Conservation (phyloP, 768 basidiomycete genomes). For the Tylopilus cervinicoccineus region DNA sequence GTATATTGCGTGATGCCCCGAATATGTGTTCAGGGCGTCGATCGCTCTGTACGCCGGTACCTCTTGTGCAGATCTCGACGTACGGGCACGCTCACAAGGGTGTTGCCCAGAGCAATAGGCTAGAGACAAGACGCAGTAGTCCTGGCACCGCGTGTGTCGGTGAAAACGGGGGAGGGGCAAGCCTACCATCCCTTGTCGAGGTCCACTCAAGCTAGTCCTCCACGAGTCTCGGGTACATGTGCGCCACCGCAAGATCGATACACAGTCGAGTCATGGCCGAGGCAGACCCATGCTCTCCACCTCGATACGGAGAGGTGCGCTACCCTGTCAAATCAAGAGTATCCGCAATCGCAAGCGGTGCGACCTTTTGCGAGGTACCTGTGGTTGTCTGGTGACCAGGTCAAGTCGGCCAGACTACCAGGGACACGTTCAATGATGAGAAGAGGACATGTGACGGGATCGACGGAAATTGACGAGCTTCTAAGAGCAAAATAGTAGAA, state of each 20-base stretch:
- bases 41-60: background rate
- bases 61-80: background rate
- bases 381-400: background rate
- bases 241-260: too few relatives aligned
- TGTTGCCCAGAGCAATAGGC: background rate
- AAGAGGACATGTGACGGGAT: constrained; percentile 1
- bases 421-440: background rate
- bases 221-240: too few relatives aligned
- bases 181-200: constrained; percentile 12
- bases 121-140: background rate
- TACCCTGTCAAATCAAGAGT: background rate
- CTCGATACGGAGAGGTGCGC: too few relatives aligned
- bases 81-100: constrained; percentile 5
- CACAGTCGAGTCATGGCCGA: too few relatives aligned
- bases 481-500: constrained; percentile 26
- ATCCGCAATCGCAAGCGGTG: background rate
- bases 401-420: background rate
- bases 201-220: too few relatives aligned
- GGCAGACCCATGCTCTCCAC: too few relatives aligned
- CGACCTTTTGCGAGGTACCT: constrained; percentile 2
- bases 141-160: background rate
- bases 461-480: constrained; percentile 21
- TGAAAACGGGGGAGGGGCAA: background rate
- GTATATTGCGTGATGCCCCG: background rate
- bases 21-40: background rate